These are phyloP conservation scores for Whalleya microplaca DNA, from an alignment of 2,329 filamentous ascomycete genomes.

Conservation along the genomic window DNA sequence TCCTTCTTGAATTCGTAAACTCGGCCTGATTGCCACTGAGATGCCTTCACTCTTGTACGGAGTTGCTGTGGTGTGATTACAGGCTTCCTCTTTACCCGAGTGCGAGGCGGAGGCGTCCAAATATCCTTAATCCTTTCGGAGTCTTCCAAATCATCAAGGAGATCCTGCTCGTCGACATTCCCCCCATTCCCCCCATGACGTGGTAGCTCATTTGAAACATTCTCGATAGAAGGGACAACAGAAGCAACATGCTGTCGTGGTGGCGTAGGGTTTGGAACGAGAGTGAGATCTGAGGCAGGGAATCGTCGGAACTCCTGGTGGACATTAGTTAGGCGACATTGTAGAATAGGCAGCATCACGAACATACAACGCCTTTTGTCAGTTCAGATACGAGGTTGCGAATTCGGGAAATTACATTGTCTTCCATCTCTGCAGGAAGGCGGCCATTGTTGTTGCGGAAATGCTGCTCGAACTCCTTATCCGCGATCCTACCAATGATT, in stretches of 20 bases:
- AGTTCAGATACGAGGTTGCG: constrained; percentile 26
- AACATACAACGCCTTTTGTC: constrained; percentile 24
- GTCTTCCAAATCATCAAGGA: background rate
- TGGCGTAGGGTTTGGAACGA: background rate
- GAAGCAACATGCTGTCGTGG: background rate
- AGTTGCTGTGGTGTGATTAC: constrained; percentile 25
- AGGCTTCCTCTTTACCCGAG: constrained; percentile 13
- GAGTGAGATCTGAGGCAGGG: constrained; percentile 1
- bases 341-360: background rate
- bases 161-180: background rate
- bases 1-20: constrained; percentile 20
- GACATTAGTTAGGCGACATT: constrained; percentile 2
- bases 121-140: background rate
- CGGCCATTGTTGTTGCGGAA: constrained; percentile 27
- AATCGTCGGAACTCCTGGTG: constrained; percentile 27
- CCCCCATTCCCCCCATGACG: background rate
- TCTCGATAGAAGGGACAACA: constrained; percentile 32
- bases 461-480: constrained; percentile 27
- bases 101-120: constrained; percentile 7
- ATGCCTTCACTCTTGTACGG: constrained; percentile 29
- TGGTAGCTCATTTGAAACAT: background rate
- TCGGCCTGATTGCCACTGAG: constrained; percentile 35
- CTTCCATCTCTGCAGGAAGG: constrained; percentile 22
- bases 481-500: constrained; percentile 27
- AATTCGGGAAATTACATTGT: constrained; percentile 23